Evolutionary conservation across 345 rosid genomes (phyloP).

Genomic region (Gossypioides kirkii): DNA sequence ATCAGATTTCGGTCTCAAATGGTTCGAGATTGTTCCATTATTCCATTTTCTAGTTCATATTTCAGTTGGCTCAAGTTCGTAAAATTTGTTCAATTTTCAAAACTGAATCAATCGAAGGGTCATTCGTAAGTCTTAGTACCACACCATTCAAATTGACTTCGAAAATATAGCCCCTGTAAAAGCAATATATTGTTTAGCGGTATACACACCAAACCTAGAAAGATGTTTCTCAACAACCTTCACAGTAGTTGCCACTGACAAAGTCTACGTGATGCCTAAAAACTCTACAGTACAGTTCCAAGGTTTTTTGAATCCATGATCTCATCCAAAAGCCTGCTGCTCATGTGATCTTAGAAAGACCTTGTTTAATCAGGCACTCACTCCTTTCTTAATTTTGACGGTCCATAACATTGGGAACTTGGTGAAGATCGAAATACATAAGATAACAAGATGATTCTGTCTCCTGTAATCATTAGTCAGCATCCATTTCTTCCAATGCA

Average conservation of each 20-base stretch:
- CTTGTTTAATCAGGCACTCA: constrained; percentile 7
- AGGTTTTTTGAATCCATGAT: not conserved
- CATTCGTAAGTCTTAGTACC: not conserved
- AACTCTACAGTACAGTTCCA: not conserved
- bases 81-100: not conserved
- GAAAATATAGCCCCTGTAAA: not conserved
- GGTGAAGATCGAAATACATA: not conserved
- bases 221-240: not conserved
- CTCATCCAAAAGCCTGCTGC: not conserved
- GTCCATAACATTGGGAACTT: not conserved
- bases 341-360: not conserved
- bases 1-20: not conserved
- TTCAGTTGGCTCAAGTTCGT: not conserved
- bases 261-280: not conserved
- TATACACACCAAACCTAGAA: no score
- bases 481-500: constrained; percentile 98
- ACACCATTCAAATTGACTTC: not conserved
- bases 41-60: not conserved
- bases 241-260: not conserved
- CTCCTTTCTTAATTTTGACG: not conserved
- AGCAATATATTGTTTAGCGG: not conserved
- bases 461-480: constrained; percentile 43
- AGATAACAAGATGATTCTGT: not conserved
- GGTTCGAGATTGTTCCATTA: not conserved
- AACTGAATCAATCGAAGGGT: not conserved